Evolutionary conservation across 371 early-diverging fungal genomes (phyloP).

Genomic region (Mortierella polycephala): DNA sequence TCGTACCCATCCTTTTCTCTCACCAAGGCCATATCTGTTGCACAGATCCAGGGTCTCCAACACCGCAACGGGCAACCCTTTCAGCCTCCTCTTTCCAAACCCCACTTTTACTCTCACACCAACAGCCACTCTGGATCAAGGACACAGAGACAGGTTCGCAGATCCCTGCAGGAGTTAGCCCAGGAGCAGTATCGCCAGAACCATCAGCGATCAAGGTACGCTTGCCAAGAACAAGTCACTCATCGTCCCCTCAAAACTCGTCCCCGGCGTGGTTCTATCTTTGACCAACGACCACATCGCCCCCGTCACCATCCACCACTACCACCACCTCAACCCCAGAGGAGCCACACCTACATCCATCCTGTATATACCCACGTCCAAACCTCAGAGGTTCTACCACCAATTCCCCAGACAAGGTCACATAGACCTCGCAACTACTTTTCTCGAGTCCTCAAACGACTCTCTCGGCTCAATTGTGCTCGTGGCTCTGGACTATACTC

Average conservation of each 20-base stretch:
- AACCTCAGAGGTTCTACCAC: neutral
- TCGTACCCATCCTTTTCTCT: neutral
- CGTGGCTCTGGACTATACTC: conserved; percentile 8
- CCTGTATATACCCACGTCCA: neutral
- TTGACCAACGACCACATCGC: conserved; percentile 1
- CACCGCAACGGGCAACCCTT: conserved; percentile 2
- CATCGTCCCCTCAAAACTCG: neutral
- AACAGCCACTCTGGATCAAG: conserved; percentile 5
- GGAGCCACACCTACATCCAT: conserved; percentile 7
- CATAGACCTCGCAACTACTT: conserved; percentile 13
- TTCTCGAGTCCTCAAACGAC: conserved; percentile 13
- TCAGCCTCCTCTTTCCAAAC: neutral
- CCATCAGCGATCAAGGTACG: conserved; percentile 12
- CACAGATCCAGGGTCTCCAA: neutral
- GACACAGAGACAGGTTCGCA: neutral
- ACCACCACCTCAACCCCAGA: neutral
- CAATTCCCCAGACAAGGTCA: neutral
- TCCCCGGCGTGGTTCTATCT: neutral
- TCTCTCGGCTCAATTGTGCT: conserved; percentile 14
- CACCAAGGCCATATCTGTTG: neutral
- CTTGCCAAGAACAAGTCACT: conserved; percentile 2
- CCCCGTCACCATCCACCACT: neutral
- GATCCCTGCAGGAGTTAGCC: conserved; percentile 18
- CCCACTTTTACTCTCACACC: conserved; percentile 8
- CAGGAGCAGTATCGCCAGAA: conserved; percentile 24